Percentiles rank a stretch among this genome's conserved stretches.
phyloP scores from a whole-genome alignment of 305 asterid species.

The Striga hermonthica region DNA sequence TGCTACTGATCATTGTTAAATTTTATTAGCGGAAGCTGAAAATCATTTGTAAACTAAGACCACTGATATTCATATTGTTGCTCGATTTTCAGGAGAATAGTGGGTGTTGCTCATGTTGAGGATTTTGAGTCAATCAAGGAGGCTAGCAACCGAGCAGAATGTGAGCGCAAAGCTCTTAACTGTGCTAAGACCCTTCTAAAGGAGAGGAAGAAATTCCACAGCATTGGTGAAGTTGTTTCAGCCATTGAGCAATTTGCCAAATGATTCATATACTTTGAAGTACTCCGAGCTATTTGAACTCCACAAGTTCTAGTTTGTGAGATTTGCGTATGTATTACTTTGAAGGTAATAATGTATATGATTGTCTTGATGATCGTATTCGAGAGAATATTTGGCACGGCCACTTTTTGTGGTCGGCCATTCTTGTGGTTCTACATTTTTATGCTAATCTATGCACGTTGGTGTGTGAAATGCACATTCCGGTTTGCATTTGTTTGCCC shows the following conservation, averaged over 20 bases:
- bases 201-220: slow-evolving; percentile 54
- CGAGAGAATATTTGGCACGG: too few species aligned
- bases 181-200: slow-evolving; percentile 66
- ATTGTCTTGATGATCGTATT: too few species aligned
- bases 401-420: too few species aligned
- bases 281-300: neutral
- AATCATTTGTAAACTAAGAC: slow-evolving; percentile 5
- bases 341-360: too few species aligned
- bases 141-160: slow-evolving; percentile 59
- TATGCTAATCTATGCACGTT: too few species aligned
- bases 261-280: slow-evolving; percentile 14
- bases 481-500: too few species aligned
- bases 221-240: slow-evolving; percentile 61
- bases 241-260: slow-evolving; percentile 47
- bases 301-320: neutral
- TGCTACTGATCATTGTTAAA: neutral
- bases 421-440: too few species aligned
- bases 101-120: slow-evolving; percentile 92
- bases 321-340: too few species aligned
- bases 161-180: slow-evolving; percentile 76
- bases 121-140: slow-evolving; percentile 81
- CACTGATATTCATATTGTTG: neutral
- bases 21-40: neutral
- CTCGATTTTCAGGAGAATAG: slow-evolving; percentile 68
- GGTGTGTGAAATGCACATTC: too few species aligned